Evolutionary conservation across 805 yeast species (phyloP), one percentile per base, ranked within the genome.

Genomic region (Lipomyces sp.): DNA sequence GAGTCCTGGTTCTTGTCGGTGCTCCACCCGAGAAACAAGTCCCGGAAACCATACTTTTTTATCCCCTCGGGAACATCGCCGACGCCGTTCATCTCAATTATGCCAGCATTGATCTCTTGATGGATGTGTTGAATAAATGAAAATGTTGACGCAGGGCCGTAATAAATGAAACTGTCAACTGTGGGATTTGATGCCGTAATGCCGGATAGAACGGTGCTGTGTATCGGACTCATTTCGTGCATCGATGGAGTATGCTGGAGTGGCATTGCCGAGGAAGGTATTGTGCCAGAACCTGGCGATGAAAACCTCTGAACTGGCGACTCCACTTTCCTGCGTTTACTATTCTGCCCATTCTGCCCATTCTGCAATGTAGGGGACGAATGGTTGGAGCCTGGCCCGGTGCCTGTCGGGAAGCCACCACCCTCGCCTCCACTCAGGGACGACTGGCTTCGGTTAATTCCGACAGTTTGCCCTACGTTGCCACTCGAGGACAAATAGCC

Each of bases 11-110:
- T 29, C 11, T 24, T 31, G 16, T 41, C 47, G 26, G 33, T 4
- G 21, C 35, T 43, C 37, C 49, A 45, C 5, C 56, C 56, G 16
- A 54, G 36, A 44, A 54, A 54, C 41, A 54, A n/a, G 35, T 54
- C 56, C 11, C 58, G 31, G 39, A 54, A 54, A 2, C 58, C 58
- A 23, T 45, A 51, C 29, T 42, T 45, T 16, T 45, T 49, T 16
- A 54, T 51, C 3, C 56, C 58, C 35, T 54, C 56, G 4, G 58
- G 58, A 16, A 51, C 58, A 24, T 53, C 58, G 11, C 55, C 58
- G 11, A 46, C 43, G 18, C 55, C 55, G 39, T 42, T 38, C 56
- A 48, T 47, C 26, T 47, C 56, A 32, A 49, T 38, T 2, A 41
- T 31, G 6, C 53, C 58, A 13, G 52, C 34, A 18, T 39, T 47